A percentile compares a stretch with the other conserved stretches of the same genome.
Evolutionary conservation across 2,329 filamentous ascomycete genomes (phyloP).

Genomic region (Pseudocercospora fuligena): DNA sequence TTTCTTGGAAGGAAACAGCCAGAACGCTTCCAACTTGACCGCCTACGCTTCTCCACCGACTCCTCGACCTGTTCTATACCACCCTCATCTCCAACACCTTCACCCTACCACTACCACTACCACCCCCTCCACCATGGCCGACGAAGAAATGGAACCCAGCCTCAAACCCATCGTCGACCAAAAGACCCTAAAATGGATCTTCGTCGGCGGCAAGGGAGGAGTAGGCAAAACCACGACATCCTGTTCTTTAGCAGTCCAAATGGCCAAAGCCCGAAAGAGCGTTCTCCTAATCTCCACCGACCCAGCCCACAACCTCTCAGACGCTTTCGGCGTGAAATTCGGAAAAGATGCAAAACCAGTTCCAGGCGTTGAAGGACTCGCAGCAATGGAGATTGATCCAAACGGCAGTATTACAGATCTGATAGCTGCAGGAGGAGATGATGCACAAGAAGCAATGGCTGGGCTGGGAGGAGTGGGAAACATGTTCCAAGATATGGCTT

Average conservation of each 20-base stretch:
- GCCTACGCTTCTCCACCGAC: background rate
- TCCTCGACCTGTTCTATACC: background rate
- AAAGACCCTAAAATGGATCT: slow-evolving; percentile 95
- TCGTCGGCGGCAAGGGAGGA: slow-evolving; percentile 96
- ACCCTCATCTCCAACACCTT: slow-evolving; percentile 2
- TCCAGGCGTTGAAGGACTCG: slow-evolving; percentile 89
- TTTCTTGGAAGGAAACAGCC: slow-evolving; percentile 10
- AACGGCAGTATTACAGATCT: slow-evolving; percentile 98
- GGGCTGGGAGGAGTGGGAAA: slow-evolving; percentile 75
- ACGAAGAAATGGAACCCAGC: slow-evolving; percentile 86
- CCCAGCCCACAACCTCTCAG: slow-evolving; percentile 95
- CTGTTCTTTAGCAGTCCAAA: slow-evolving; percentile 96
- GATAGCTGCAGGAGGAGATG: slow-evolving; percentile 76
- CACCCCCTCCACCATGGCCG: slow-evolving; percentile 48
- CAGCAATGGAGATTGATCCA: slow-evolving; percentile 98
- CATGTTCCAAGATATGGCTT: slow-evolving; percentile 99
- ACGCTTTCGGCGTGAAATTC: slow-evolving; percentile 98
- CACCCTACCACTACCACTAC: slow-evolving; percentile 5
- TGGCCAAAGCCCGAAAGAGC: slow-evolving; percentile 90
- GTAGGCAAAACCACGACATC: slow-evolving; percentile 99
- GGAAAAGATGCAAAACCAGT: slow-evolving; percentile 95
- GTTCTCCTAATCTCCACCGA: slow-evolving; percentile 98
- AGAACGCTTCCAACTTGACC: background rate
- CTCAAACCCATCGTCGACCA: slow-evolving; percentile 96
- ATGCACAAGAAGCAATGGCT: slow-evolving; percentile 70